phyloP scores from a whole-genome alignment of 208 protist species.

The Acanthamoeba royreba region DNA sequence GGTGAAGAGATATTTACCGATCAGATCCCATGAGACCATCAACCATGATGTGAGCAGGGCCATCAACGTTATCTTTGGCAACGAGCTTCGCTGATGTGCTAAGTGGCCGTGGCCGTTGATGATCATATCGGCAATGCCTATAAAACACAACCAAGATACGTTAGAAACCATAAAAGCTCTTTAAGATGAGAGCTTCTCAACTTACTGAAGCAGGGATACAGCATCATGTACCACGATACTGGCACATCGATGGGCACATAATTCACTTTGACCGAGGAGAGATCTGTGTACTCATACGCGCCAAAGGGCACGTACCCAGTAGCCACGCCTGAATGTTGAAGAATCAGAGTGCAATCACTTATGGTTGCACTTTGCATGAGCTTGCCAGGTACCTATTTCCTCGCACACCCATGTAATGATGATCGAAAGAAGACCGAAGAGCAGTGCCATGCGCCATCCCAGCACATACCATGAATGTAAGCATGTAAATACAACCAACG shows the following conservation, averaged over 20 bases:
- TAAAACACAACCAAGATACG: not conserved
- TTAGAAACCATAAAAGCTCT: not conserved
- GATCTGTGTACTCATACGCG: not conserved
- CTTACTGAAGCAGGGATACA: constrained; percentile 35
- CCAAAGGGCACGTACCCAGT: not conserved
- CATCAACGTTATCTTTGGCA: not conserved
- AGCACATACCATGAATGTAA: not conserved
- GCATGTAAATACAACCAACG: not conserved
- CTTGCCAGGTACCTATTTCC: not conserved
- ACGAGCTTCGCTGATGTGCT: not conserved
- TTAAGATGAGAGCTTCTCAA: not conserved
- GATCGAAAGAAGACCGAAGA: not conserved
- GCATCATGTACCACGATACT: constrained; percentile 48
- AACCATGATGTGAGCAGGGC: not conserved
- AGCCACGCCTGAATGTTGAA: not conserved
- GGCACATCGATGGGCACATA: constrained; percentile 33
- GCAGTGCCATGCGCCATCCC: not conserved
- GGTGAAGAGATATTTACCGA: not conserved
- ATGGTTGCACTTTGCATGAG: not conserved
- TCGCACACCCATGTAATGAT: not conserved
- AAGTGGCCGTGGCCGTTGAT: constrained; percentile 7
- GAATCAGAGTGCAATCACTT: not conserved
- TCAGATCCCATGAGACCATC: constrained; percentile 2
- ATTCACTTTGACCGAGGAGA: not conserved
- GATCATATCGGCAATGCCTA: not conserved